Base-by-base conservation (phyloP, 257 asterid genomes). In the Gentiana dahurica region DNA sequence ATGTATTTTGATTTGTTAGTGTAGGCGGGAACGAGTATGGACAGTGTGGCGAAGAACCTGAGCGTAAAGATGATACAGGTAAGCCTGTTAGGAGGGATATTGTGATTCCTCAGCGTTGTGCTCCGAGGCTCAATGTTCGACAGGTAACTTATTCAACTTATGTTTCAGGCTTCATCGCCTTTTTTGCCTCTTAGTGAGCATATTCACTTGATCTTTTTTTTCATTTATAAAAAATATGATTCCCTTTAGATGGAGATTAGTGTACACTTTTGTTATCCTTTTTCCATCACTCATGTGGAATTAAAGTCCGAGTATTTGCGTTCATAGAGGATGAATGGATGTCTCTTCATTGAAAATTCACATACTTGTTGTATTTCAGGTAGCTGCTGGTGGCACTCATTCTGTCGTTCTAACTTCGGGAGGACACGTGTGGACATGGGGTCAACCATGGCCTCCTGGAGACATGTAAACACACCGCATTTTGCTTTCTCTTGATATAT, bases 381-480 rank as follows among this genome's bases (percentile, higher is more conserved):
- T 92, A 55, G 98, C 98, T 72, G 98, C 98, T 62, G 98, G 98
- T 37, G 98, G 98, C 44, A 92, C 98, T 12, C 98, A 92, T 63
- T 92, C 98, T 12, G 98, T 92, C 51, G 93, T 92, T 71, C 91
- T 92, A 38, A 92, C 98, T 58, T 76, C 73, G 59, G 97, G 85
- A 76, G 98, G 98, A 51, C 90, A 88, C 48, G 98, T 92, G 15
- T 92, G 98, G 98, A 85, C 98, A 55, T 92, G 98, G 98, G 98
- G 98, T 67, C 98, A 92, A 64, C 98, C 98, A 63, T 92, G 98
- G 98, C 98, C 98, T 65, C 98, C 98, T 11, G 97, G 98, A 47
- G 98, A 92, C 78, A 92, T 92, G 97, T 92, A 83, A 36, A 75
- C 54, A 71, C 64, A 12, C 59, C 51, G 35, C 50, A 36, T 49